Evolutionary conservation across 306 rosid species (phyloP).

Genomic region (Pterocarpus macrocarpus): DNA sequence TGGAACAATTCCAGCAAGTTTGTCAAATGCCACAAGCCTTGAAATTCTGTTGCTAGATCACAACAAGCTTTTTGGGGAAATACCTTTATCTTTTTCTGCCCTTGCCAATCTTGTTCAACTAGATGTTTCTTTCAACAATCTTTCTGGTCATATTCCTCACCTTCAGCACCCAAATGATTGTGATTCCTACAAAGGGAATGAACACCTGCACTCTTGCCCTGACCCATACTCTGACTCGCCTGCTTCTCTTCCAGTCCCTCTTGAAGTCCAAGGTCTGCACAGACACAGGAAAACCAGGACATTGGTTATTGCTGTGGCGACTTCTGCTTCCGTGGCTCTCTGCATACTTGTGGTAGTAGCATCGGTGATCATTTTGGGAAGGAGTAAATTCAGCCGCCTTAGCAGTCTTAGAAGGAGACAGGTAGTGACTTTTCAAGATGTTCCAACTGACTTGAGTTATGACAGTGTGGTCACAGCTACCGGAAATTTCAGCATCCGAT

Average conservation of each 20-base stretch:
- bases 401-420: conserved; percentile 56
- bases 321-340: conserved; percentile 45
- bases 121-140: conserved; percentile 65
- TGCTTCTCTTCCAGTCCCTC: conserved; percentile 50
- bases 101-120: conserved; percentile 54
- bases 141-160: conserved; percentile 67
- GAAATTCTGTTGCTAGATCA: conserved; percentile 59
- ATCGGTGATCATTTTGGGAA: conserved; percentile 45
- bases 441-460: conserved; percentile 64
- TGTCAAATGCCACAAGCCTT: conserved; percentile 55
- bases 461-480: conserved; percentile 63
- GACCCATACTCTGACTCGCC: conserved; percentile 52
- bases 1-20: conserved; percentile 53
- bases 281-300: conserved; percentile 41
- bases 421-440: conserved; percentile 62
- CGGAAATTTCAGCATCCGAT: conserved; percentile 69
- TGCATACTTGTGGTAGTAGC: conserved; percentile 45
- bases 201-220: conserved; percentile 58
- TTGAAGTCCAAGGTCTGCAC: conserved; percentile 35
- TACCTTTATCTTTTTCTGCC: conserved; percentile 54
- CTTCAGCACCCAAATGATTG: conserved; percentile 54
- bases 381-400: conserved; percentile 52
- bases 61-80: conserved; percentile 58
- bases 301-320: conserved; percentile 45
- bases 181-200: conserved; percentile 56